Percentiles rank a stretch among this genome's conserved stretches.
These are phyloP conservation scores for Lagenidium giganteum DNA, from an alignment of 352 stramenopile species.

Conservation along the genomic window DNA sequence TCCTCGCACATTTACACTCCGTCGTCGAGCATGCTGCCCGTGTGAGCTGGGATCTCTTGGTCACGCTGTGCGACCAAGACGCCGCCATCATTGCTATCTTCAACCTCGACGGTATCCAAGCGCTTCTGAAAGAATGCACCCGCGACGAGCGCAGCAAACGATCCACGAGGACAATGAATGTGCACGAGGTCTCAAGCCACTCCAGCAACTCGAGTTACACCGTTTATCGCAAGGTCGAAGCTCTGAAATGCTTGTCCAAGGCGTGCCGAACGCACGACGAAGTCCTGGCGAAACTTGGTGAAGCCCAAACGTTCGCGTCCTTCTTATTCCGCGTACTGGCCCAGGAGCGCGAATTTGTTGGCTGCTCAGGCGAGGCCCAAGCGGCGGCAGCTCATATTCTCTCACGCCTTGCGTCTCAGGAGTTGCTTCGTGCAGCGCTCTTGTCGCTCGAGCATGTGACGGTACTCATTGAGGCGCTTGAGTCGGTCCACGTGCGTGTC, in stretches of 20 bases:
- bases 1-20: conserved; percentile 35
- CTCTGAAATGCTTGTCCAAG: conserved; percentile 67
- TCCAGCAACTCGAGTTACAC: no score
- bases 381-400: conserved; percentile 59
- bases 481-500: conserved; percentile 66
- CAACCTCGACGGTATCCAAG: conserved; percentile 51
- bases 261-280: conserved; percentile 47
- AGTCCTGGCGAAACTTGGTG: conserved; percentile 61
- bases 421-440: conserved; percentile 41
- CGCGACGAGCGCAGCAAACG: background rate
- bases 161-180: background rate
- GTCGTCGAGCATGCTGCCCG: conserved; percentile 23
- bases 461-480: conserved; percentile 60
- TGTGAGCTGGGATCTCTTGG: conserved; percentile 52
- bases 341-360: background rate
- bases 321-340: conserved; percentile 42
- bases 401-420: conserved; percentile 39
- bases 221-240: conserved; percentile 34
- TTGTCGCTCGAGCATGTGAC: conserved; percentile 53
- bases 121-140: conserved; percentile 43
- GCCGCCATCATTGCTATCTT: conserved; percentile 53
- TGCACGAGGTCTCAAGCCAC: no score
- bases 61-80: conserved; percentile 47
- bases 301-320: conserved; percentile 27
- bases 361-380: conserved; percentile 23